Conservation (phyloP, 2,329 filamentous ascomycete species). For the Trichophyton mentagrophytes region DNA sequence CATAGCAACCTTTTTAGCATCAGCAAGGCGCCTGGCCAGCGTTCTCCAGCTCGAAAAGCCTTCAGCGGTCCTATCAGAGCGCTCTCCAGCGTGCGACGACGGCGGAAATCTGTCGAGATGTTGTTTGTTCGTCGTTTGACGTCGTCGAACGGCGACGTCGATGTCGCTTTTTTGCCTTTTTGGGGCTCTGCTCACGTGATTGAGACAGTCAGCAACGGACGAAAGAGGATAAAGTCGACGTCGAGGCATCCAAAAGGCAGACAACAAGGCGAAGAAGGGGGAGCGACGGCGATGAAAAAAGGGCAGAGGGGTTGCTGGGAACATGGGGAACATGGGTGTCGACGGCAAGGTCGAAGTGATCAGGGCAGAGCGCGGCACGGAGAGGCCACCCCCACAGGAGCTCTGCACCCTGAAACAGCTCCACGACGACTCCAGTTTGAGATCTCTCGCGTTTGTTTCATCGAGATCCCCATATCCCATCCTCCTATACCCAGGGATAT, state of each 20-base stretch:
- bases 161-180: neutral
- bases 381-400: neutral
- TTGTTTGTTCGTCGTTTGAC: neutral
- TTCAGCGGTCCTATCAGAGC: neutral
- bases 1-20: neutral
- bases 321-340: neutral
- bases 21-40: neutral
- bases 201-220: neutral
- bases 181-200: constrained; percentile 2
- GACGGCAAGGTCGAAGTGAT: neutral
- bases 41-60: neutral
- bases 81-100: neutral
- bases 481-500: too few species aligned
- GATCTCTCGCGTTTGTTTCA: neutral
- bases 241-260: neutral
- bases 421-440: neutral
- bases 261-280: neutral
- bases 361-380: neutral
- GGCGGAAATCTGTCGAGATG: neutral
- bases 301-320: neutral
- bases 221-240: neutral
- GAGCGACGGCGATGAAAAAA: neutral
- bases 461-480: neutral
- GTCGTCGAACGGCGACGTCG: neutral
- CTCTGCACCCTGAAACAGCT: neutral